Conservation (phyloP, 208 protist species). For the Leishmania amazonensis region DNA sequence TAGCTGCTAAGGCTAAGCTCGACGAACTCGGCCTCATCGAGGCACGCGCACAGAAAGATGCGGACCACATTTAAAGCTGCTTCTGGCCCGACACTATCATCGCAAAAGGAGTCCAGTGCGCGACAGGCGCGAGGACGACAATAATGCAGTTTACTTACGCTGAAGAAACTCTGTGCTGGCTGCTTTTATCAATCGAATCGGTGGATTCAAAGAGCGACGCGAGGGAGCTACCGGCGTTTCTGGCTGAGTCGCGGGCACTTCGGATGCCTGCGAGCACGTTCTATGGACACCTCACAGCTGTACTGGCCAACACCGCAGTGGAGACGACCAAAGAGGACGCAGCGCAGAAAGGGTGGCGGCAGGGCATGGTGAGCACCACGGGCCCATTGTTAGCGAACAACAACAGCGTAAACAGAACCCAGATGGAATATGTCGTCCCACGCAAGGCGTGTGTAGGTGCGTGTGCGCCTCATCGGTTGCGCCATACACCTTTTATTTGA, state of each 20-base stretch:
- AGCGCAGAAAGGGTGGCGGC: no score
- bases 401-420: neutral
- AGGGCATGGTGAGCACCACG: neutral
- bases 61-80: no score
- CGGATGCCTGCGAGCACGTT: neutral
- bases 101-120: no score
- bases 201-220: neutral
- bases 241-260: neutral
- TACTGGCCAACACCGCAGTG: no score
- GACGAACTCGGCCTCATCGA: no score
- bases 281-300: no score
- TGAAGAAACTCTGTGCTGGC: neutral
- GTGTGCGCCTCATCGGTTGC: neutral
- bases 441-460: neutral
- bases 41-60: no score
- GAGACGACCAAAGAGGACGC: neutral
- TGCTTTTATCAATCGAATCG: neutral
- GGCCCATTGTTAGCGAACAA: no score
- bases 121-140: no score
- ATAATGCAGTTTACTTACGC: neutral
- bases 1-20: no score
- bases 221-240: neutral
- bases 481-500: neutral
- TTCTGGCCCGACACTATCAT: no score
- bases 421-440: neutral